phyloP scores from a whole-genome alignment of 2,329 filamentous ascomycete genomes.

The Atkinsonella texensis region DNA sequence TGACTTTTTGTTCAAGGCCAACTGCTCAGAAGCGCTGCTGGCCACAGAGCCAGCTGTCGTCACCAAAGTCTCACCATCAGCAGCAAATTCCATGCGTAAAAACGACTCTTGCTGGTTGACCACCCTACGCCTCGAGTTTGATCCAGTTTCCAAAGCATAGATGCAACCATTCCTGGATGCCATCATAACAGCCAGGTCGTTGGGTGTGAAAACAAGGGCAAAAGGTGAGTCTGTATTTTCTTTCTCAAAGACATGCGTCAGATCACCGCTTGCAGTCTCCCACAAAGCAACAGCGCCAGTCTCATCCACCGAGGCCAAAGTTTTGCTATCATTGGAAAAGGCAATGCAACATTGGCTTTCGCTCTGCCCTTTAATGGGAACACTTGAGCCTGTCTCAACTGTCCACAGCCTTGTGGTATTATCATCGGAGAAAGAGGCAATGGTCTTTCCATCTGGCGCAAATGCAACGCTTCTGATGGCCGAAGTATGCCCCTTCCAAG shows the following conservation, averaged over 20 bases:
- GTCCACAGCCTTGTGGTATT: constrained; percentile 11
- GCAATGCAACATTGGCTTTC: constrained; percentile 6
- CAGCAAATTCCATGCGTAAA: constrained; percentile 5
- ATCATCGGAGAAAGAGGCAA: constrained; percentile 12
- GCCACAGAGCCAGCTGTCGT: constrained; percentile 7
- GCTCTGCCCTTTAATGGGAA: constrained; percentile 11
- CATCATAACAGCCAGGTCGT: constrained; percentile 6
- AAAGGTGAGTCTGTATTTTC: constrained; percentile 2
- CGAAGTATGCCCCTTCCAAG: constrained; percentile 10
- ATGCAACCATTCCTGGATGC: constrained; percentile 5
- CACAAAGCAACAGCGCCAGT: constrained; percentile 10
- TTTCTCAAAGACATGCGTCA: constrained; percentile 2
- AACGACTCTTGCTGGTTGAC: constrained; percentile 7
- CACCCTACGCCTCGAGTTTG: constrained; percentile 4
- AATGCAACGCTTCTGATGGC: constrained; percentile 9
- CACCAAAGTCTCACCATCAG: constrained; percentile 4
- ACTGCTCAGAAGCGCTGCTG: not conserved
- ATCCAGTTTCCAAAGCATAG: constrained; percentile 4
- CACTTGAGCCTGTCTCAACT: constrained; percentile 2
- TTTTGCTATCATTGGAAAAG: constrained; percentile 10
- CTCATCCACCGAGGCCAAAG: constrained; percentile 8
- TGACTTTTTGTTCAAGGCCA: constrained; percentile 3
- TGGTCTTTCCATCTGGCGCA: constrained; percentile 9
- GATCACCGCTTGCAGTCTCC: constrained; percentile 6
- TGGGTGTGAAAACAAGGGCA: constrained; percentile 3